Evolutionary conservation across 83 land plant genomes (phyloP).

Genomic region (Diphasiastrum complanatum): DNA sequence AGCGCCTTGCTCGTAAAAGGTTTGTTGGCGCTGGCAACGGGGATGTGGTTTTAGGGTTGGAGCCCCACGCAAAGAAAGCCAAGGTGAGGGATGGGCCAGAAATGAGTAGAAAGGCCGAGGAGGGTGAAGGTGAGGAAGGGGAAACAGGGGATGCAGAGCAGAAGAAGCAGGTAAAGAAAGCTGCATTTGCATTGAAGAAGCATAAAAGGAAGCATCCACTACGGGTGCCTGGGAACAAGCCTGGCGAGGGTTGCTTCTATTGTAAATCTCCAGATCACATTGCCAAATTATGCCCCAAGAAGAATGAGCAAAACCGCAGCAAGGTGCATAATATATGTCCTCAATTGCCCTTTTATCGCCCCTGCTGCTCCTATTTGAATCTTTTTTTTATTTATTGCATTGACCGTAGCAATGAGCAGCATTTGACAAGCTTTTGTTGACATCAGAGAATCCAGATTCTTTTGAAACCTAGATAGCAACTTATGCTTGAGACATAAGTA

Average conservation of each 20-base stretch:
- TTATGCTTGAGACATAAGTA: too few relatives aligned
- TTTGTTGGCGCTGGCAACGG: constrained; percentile 22
- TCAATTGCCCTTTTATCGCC: neutral
- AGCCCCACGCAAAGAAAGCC: neutral
- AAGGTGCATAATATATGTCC: constrained; percentile 50
- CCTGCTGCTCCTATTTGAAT: neutral
- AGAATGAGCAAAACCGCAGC: constrained; percentile 55
- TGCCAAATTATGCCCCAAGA: constrained; percentile 75
- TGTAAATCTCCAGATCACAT: constrained; percentile 71
- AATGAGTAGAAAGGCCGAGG: neutral
- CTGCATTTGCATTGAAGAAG: constrained; percentile 7
- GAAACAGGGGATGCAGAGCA: constrained; percentile 28
- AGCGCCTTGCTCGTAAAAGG: constrained; percentile 51
- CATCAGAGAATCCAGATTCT: too few relatives aligned
- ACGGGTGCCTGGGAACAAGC: constrained; percentile 81
- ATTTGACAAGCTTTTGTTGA: too few relatives aligned
- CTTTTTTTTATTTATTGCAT: neutral
- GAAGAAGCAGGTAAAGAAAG: constrained; percentile 23
- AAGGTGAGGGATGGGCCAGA: neutral
- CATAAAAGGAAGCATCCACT: constrained; percentile 57
- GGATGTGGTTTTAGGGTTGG: neutral
- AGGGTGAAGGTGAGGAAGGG: constrained; percentile 8
- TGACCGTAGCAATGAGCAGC: too few relatives aligned
- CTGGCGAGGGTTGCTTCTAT: constrained; percentile 86
- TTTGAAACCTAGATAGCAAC: too few relatives aligned